Base-by-base conservation (phyloP, 352 stramenopile genomes). In the Globisporangium rhizosaccharum region DNA sequence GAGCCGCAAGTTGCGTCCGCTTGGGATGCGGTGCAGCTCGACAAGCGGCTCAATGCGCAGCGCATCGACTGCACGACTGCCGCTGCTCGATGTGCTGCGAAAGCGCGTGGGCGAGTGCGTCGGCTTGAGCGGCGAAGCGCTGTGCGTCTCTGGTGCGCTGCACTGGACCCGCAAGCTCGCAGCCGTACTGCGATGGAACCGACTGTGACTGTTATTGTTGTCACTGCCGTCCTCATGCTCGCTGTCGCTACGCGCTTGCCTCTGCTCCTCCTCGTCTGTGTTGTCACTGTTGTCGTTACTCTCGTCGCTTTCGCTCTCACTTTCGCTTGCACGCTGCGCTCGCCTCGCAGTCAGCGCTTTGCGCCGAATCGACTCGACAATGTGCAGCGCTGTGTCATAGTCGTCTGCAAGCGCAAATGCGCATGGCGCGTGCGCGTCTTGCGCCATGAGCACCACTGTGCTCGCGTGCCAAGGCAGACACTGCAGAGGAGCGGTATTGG, bases 21-120 rank as follows among this genome's bases (percentile, higher is more conserved):
- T 85, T 7, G 71, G 70, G 58, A 72, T 83, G 26, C 76, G 71
- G 46, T 85, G 73, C 50, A 83, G 46, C 55, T 82, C 76, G 10
- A 82, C 65, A 10, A 33, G n/a, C 26, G 59, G 23, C 25, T 59
- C 47, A 12, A 65, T 65, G 26, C 59, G 59, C 44, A 60, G 52
- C 17, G 37, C 26, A 9, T 48, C 50, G n/a, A 58, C 12, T 8
- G 42, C 5, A 9, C 11, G 18, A 25, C 1, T 12, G 28, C 15
- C 1, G 20, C 44, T 59, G 30, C 7, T 58, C 18, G 20, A 28
- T n/a, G 44, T 28, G n/a, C 44, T 18, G 10, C 44, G 17, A 26
- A 49, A 49, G n/a, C 20, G 44, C 6, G 28, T 44, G 28, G 44
- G 44, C 3, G 44, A 49, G 17, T 8, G 44, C 44, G 44, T 49